Base-by-base conservation (phyloP, 768 basidiomycete species). In the Neoboletus magnificus region DNA sequence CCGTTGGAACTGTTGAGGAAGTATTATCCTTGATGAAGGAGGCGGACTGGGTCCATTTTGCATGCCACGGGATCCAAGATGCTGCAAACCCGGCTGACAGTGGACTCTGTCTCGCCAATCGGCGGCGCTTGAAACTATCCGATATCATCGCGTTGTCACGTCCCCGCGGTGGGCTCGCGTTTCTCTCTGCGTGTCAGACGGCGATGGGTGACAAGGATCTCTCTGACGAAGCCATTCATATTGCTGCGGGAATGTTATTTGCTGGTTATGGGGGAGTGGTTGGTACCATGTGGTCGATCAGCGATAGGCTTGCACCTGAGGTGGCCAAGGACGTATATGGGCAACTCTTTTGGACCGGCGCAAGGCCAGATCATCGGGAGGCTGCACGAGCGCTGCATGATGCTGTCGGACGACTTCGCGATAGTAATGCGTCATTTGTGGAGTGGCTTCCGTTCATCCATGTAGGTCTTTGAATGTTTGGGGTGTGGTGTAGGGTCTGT, bases 121-220 rank as follows among this genome's bases (percentile, higher is more conserved):
- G 52, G 10, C 22, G 37, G 10, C n/a, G 37, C n/a, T 20, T 60
- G 15, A 45, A 36, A 18, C 40, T 61, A 4, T 32, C 54, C 0
- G 59, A 55, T 16, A 50, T 61, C 37, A 42, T 61, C n/a, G 25
- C 41, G 2, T 16, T 56, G 15, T 55, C 60, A 18, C 48, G 52
- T 0, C 62, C 40, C 25, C 72, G 11, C 36, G 66, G 48, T 29
- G 54, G 71, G 36, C 66, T 79, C 41, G 79, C 73, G 0, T 77
- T 79, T 60, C 71, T 81, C 5, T 79, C 79, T 6, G 79, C 79
- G 0, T 81, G 79, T 55, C 71, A 81, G 53, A 79, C 75, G 9
- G 76, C 76, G 1, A 69, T 59, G 43, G 75, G 77, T 2, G 66
- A 70, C 29, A 46, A 62, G 62, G 68, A 55, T 49, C 69, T 71